Conservation (phyloP, 1,284 basidiomycete genomes). For the Stereum hirsutum region DNA sequence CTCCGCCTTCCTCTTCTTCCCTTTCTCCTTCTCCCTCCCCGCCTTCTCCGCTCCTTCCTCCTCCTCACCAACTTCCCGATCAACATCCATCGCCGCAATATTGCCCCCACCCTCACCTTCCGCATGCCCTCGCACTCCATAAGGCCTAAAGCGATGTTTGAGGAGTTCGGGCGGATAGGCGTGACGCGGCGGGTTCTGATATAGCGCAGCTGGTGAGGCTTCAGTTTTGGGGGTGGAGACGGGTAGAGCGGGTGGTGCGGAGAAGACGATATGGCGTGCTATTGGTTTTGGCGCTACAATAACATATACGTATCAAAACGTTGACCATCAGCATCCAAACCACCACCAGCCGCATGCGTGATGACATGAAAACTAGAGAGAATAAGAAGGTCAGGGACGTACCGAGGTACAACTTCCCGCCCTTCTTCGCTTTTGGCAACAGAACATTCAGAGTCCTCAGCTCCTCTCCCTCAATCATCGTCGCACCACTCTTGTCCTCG, state of each 20-base stretch:
- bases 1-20: no score
- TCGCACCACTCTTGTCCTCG: no score
- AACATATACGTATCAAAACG: no score
- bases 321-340: no score
- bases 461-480: no score
- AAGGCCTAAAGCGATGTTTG: slow-evolving; percentile 55
- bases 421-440: slow-evolving; percentile 50
- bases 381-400: no score
- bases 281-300: slow-evolving; percentile 46
- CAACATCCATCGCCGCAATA: slow-evolving; percentile 17
- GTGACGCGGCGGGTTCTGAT: slow-evolving; percentile 45
- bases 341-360: background rate
- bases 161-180: slow-evolving; percentile 50
- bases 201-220: no score
- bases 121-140: slow-evolving; percentile 29
- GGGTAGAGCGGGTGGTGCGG: slow-evolving; percentile 32
- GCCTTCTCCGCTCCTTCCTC: no score
- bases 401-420: slow-evolving; percentile 53
- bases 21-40: no score
- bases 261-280: slow-evolving; percentile 46
- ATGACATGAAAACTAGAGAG: no score
- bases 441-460: slow-evolving; percentile 49
- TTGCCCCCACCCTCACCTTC: slow-evolving; percentile 6
- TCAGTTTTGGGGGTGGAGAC: slow-evolving; percentile 12
- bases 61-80: no score